Percentiles rank a stretch among this genome's conserved stretches.
These are phyloP conservation scores for Lenzites betulinus DNA, from an alignment of 768 basidiomycete genomes.

Conservation along the genomic window DNA sequence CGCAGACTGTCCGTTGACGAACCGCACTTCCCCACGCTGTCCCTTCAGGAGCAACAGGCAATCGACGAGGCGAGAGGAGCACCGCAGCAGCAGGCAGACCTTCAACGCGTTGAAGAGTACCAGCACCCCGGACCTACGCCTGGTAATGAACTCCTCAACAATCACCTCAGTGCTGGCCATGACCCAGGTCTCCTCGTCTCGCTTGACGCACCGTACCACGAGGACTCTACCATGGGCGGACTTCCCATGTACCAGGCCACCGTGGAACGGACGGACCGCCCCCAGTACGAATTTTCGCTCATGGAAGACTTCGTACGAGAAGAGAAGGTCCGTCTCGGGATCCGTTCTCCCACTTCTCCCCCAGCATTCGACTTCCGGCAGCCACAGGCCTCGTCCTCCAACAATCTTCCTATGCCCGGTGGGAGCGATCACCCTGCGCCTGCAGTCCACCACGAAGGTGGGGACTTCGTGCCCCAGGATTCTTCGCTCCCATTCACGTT, in stretches of 20 bases:
- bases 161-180: slow-evolving; percentile 41
- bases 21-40: slow-evolving; percentile 43
- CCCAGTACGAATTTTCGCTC: slow-evolving; percentile 67
- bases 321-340: slow-evolving; percentile 68
- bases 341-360: slow-evolving; percentile 44
- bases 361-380: slow-evolving; percentile 13
- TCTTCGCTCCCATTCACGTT: slow-evolving; percentile 23
- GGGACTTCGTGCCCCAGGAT: slow-evolving; percentile 18
- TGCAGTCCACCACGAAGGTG: slow-evolving; percentile 7
- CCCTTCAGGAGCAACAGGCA: slow-evolving; percentile 51
- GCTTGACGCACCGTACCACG: slow-evolving; percentile 20
- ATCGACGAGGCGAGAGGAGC: slow-evolving; percentile 42
- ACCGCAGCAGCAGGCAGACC: slow-evolving; percentile 22
- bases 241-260: slow-evolving; percentile 74
- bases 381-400: slow-evolving; percentile 20
- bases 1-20: slow-evolving; percentile 31
- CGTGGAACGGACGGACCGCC: slow-evolving; percentile 36
- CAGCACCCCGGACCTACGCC: slow-evolving; percentile 36
- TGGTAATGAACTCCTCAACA: slow-evolving; percentile 35
- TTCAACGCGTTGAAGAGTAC: slow-evolving; percentile 20
- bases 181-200: slow-evolving; percentile 51
- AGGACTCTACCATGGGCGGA: slow-evolving; percentile 41
- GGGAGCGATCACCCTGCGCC: slow-evolving; percentile 4
- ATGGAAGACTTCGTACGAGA: slow-evolving; percentile 78
- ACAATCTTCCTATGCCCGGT: slow-evolving; percentile 11